phyloP scores from a whole-genome alignment of 441 rosid genomes.

The Corymbia calophylla region DNA sequence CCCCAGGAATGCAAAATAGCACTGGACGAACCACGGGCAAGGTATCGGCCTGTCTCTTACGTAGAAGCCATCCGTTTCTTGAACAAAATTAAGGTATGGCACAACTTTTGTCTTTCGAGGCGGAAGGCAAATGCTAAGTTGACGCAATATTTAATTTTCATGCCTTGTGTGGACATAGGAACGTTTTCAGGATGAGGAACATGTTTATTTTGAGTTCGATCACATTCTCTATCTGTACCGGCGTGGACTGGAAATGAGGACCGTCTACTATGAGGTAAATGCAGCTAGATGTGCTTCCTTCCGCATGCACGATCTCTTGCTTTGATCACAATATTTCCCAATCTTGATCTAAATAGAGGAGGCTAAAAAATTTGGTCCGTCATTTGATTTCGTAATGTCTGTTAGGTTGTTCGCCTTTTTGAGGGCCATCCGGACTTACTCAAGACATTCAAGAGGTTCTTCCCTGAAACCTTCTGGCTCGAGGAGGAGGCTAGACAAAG shows the following conservation, averaged over 20 bases:
- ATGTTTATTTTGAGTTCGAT: constrained; percentile 67
- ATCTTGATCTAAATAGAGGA: neutral
- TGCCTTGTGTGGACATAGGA: constrained; percentile 35
- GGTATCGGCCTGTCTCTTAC: constrained; percentile 72
- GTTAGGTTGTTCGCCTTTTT: constrained; percentile 80
- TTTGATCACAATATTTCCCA: neutral
- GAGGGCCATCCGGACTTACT: constrained; percentile 86
- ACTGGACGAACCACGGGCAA: constrained; percentile 35
- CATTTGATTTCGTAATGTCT: neutral
- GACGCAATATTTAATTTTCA: neutral
- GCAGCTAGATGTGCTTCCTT: neutral
- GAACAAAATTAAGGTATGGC: constrained; percentile 77
- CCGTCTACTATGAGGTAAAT: constrained; percentile 77
- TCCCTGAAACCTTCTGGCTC: constrained; percentile 59
- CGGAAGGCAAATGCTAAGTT: neutral
- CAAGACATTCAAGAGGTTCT: constrained; percentile 77
- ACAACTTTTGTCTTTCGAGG: neutral
- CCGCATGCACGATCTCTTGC: neutral
- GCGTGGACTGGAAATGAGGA: constrained; percentile 72
- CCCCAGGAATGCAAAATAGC: constrained; percentile 93
- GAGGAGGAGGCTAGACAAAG: constrained; percentile 27
- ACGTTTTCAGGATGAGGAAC: constrained; percentile 79
- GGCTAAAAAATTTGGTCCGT: neutral
- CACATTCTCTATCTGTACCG: constrained; percentile 78
- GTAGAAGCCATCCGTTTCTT: constrained; percentile 88